Evolutionary conservation across 2,329 filamentous ascomycete species (phyloP).

Genomic region (Aspergillus sp.): DNA sequence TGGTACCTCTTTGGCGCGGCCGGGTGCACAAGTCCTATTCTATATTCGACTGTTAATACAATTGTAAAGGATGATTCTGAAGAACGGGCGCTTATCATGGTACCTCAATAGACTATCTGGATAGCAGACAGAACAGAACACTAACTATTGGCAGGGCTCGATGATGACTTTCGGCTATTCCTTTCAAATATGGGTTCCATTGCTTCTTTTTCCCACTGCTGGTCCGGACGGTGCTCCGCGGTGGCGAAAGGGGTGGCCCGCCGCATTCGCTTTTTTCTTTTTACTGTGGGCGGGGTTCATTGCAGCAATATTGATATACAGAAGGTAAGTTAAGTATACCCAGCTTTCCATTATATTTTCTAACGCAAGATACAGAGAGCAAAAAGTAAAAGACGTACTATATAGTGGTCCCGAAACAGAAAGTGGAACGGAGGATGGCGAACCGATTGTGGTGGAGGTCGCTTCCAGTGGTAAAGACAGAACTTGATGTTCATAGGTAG

Average conservation of each 20-base stretch:
- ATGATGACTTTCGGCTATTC: conserved; percentile 53
- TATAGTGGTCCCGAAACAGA: not conserved
- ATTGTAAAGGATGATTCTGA: conserved; percentile 44
- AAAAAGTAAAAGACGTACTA: not conserved
- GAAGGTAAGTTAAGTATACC: conserved; percentile 15
- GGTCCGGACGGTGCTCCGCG: conserved; percentile 46
- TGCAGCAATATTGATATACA: conserved; percentile 21
- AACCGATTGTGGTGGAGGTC: conserved; percentile 1
- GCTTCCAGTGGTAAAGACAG: too few species aligned
- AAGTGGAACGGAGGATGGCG: not conserved
- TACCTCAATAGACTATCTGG: conserved; percentile 4
- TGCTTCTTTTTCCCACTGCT: conserved; percentile 47
- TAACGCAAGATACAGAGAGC: not conserved
- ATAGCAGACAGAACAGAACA: not conserved
- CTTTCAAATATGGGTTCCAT: conserved; percentile 50
- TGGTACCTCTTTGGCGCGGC: conserved; percentile 47
- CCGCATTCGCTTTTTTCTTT: conserved; percentile 50
- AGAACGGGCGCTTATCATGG: conserved; percentile 42
- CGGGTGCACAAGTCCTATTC: conserved; percentile 45
- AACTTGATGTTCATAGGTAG: too few species aligned
- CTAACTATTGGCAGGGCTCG: conserved; percentile 32
- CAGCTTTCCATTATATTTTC: not conserved
- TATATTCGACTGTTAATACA: conserved; percentile 49
- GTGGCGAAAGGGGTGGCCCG: conserved; percentile 54
- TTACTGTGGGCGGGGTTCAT: conserved; percentile 44